These are phyloP conservation scores for Penicillium alfredii DNA, from an alignment of 495 filamentous ascomycete genomes.

Conservation along the genomic window DNA sequence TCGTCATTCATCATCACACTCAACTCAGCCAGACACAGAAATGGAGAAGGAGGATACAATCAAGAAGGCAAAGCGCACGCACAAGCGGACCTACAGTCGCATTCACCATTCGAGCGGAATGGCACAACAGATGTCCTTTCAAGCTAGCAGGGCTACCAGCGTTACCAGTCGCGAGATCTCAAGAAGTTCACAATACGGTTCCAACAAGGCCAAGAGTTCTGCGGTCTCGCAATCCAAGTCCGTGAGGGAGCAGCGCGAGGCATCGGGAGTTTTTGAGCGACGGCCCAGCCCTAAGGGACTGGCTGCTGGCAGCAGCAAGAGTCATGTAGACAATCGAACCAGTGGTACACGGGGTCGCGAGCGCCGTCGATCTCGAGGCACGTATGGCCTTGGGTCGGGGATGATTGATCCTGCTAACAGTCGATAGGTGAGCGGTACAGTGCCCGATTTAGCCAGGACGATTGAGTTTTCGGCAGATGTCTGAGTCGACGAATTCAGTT, in stretches of 20 bases:
- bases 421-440: conserved; percentile 30
- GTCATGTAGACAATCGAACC: not conserved
- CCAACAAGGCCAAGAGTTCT: not conserved
- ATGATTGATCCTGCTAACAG: conserved; percentile 4
- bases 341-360: conserved; percentile 11
- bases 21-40: conserved; percentile 1
- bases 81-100: conserved; percentile 24
- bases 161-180: too few relatives aligned
- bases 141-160: too few relatives aligned
- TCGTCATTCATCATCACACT: too few relatives aligned
- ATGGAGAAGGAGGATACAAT: conserved; percentile 4
- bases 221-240: not conserved
- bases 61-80: conserved; percentile 15
- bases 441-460: conserved; percentile 27
- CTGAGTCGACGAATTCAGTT: conserved; percentile 1
- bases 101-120: too few relatives aligned
- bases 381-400: not conserved
- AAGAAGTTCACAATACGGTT: too few relatives aligned
- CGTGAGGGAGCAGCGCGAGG: not conserved
- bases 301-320: conserved; percentile 16
- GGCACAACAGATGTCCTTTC: too few relatives aligned
- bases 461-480: conserved; percentile 2
- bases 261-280: conserved; percentile 2
- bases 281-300: conserved; percentile 16
- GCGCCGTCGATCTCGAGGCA: conserved; percentile 27